These are phyloP conservation scores for Corchorus olitorius DNA, from an alignment of 345 rosid genomes.

Conservation along the genomic window DNA sequence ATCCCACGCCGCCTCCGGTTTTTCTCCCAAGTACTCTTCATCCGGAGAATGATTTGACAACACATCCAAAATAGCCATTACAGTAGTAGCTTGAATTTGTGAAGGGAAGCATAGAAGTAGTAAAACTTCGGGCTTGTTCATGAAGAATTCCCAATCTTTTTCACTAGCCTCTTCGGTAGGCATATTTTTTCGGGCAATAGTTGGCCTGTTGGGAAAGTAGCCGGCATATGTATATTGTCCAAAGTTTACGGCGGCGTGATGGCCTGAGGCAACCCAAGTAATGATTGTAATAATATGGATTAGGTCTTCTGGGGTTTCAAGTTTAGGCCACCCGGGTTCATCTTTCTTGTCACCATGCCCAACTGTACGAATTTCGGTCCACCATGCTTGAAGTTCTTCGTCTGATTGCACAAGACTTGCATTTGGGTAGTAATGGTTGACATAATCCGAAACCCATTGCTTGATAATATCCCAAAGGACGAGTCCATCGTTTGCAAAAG, in stretches of 20 bases:
- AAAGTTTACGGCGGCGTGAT: conserved; percentile 57
- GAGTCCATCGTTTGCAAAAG: conserved; percentile 62
- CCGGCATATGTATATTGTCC: conserved; percentile 55
- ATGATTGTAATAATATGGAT: conserved; percentile 43
- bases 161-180: conserved; percentile 42
- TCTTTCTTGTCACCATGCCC: conserved; percentile 62
- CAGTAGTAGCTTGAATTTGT: conserved; percentile 47
- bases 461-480: conserved; percentile 47
- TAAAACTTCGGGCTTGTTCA: conserved; percentile 34
- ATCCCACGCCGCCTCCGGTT: conserved; percentile 35
- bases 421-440: conserved; percentile 49
- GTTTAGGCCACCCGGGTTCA: conserved; percentile 54
- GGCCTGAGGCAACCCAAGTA: conserved; percentile 49
- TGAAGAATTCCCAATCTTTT: conserved; percentile 37
- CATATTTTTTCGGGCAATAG: conserved; percentile 46
- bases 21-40: conserved; percentile 53
- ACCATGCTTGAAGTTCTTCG: conserved; percentile 60
- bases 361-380: conserved; percentile 47
- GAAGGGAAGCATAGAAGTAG: conserved; percentile 47
- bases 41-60: conserved; percentile 49
- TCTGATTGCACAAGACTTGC: conserved; percentile 33
- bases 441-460: conserved; percentile 48
- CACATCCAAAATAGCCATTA: conserved; percentile 44
- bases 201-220: conserved; percentile 53
- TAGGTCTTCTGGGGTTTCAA: conserved; percentile 34